Evolutionary conservation across 2,329 filamentous ascomycete species (phyloP).

Genomic region (Colletotrichum chlorophyti): DNA sequence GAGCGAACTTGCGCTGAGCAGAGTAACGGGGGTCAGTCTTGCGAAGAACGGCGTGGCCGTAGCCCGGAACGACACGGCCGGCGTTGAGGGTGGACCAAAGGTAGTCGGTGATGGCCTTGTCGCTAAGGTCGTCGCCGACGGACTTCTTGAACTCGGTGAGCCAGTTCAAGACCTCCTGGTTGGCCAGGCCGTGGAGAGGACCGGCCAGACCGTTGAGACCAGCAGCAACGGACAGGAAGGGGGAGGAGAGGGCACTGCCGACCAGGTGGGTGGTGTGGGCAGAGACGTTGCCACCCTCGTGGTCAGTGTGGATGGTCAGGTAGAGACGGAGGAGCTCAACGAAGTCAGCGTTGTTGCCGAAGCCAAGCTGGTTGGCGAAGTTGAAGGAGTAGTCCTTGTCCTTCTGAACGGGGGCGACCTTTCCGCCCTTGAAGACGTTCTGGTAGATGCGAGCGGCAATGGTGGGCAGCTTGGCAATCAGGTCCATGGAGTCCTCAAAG

Average conservation of each 20-base stretch:
- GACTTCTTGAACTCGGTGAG: constrained; percentile 98
- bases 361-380: constrained; percentile 99
- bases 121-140: constrained; percentile 92
- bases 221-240: constrained; percentile 94
- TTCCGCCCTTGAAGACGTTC: constrained; percentile 99
- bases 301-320: constrained; percentile 99
- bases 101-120: constrained; percentile 97
- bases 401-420: constrained; percentile 94
- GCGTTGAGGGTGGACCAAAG: constrained; percentile 96
- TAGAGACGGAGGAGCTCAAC: constrained; percentile 98
- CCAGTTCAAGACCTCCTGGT: constrained; percentile 99
- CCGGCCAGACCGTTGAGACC: constrained; percentile 98
- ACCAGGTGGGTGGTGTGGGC: constrained; percentile 99
- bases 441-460: constrained; percentile 99
- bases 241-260: constrained; percentile 93
- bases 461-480: constrained; percentile 99
- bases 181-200: constrained; percentile 97
- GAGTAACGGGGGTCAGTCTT: constrained; percentile 99
- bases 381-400: constrained; percentile 99
- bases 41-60: constrained; percentile 98
- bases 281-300: constrained; percentile 98
- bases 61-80: constrained; percentile 96
- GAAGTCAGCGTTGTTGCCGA: constrained; percentile 93
- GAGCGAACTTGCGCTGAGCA: constrained; percentile 96
- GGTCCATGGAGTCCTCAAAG: constrained; percentile 99